These are phyloP conservation scores for Neurospora sp. DNA, from an alignment of 2,329 filamentous ascomycete genomes.

Conservation along the genomic window DNA sequence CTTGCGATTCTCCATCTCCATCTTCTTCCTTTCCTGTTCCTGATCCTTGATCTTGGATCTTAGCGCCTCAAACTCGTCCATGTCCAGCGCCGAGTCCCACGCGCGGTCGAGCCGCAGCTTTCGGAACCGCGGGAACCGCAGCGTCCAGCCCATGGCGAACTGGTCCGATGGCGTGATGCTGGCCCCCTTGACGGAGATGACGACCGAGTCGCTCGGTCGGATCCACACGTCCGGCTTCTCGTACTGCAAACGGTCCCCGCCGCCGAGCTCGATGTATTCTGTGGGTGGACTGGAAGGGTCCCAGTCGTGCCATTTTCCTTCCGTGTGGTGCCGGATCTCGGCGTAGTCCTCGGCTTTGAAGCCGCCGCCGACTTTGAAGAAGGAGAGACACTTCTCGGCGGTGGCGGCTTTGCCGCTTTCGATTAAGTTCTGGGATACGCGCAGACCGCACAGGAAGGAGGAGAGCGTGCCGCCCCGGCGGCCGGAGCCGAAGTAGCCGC, in stretches of 20 bases:
- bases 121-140: slow-evolving; percentile 88
- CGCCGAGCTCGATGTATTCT: slow-evolving; percentile 71
- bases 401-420: slow-evolving; percentile 38
- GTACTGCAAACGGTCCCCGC: slow-evolving; percentile 56
- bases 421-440: slow-evolving; percentile 60
- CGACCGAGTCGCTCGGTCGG: slow-evolving; percentile 74
- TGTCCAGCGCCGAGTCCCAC: slow-evolving; percentile 71
- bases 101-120: slow-evolving; percentile 68
- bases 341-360: slow-evolving; percentile 79
- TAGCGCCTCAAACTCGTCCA: slow-evolving; percentile 67
- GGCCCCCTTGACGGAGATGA: slow-evolving; percentile 81
- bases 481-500: slow-evolving; percentile 87
- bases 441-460: slow-evolving; percentile 82
- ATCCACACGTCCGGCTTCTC: slow-evolving; percentile 93
- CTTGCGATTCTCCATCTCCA: slow-evolving; percentile 63
- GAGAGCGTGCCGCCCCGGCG: slow-evolving; percentile 72
- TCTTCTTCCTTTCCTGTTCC: slow-evolving; percentile 57
- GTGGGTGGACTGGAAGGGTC: slow-evolving; percentile 65
- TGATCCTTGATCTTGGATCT: slow-evolving; percentile 57
- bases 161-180: slow-evolving; percentile 64
- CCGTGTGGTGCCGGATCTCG: slow-evolving; percentile 69
- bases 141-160: slow-evolving; percentile 66
- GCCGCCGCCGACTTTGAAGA: slow-evolving; percentile 96
- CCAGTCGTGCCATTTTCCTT: slow-evolving; percentile 89
- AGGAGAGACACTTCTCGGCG: slow-evolving; percentile 76